Base-by-base conservation (phyloP, 225 moss, liverwort and hornwort genomes). In the Pleurozium schreberi region DNA sequence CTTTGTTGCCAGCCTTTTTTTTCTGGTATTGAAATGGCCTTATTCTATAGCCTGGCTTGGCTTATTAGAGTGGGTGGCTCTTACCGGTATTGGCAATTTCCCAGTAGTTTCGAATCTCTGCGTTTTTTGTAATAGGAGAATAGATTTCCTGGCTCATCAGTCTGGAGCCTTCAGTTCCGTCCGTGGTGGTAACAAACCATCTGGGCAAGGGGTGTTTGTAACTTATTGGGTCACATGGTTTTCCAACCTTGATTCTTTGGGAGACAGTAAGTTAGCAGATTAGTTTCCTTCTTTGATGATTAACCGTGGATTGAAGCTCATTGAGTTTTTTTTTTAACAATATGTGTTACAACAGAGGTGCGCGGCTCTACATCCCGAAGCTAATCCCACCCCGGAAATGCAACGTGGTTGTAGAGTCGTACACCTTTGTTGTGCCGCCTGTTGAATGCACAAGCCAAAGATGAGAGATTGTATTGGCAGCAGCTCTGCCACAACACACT, bases 401-500 rank as follows among this genome's bases (percentile, higher is more conserved):
- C 86, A 49, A 62, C 58, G 89, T 79, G 93, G 91, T 89, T 93
- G 93, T 91, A 93, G 93, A 93, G 93, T 91, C 91, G 89, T 89
- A 82, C 89, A 93, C 89, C 93, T 93, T 88, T 88, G 93, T 58
- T 75, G 93, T 82, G 86, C 67, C 86, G 78, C 91, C 52, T 89
- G 91, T 89, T 84, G 70, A 84, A 84, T 93, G 31, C 40, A 13
- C 80, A 34, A 34, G 53, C 14, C 63, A 52, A 76, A 52, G 52
- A 7, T 9, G 18, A 45, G 82, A 63, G 63, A 50, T 83, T 66
- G 83, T 50, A 83, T 65, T 65, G 65, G 65, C 83, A 73, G 60
- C 63, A 45, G 62, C 58, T n/a, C 78, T 23, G 81, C 64, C 27
- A 59, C 57, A 34, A 18, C 50, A 27, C 50, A 36, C 82, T 82